phyloP scores from a whole-genome alignment of 495 filamentous ascomycete genomes.

The Daldinia caldariorum region DNA sequence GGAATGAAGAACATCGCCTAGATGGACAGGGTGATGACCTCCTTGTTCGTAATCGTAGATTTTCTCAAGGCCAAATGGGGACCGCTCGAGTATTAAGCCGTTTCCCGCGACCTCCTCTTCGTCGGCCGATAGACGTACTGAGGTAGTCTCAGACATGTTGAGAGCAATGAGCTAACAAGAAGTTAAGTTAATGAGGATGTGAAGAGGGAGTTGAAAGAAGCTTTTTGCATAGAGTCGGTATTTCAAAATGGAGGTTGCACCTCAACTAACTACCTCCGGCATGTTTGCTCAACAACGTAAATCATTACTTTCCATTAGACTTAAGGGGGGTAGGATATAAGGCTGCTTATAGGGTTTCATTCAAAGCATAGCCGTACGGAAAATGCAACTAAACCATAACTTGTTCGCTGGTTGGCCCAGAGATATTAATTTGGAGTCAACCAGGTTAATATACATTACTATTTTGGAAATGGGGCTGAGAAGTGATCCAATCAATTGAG shows the following conservation, averaged over 20 bases:
- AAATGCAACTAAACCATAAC: not conserved
- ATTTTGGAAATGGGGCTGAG: not conserved
- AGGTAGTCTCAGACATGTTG: not conserved
- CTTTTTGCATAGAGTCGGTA: too few relatives aligned
- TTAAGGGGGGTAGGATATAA: not conserved
- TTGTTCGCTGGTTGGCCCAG: not conserved
- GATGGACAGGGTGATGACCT: conserved; percentile 52
- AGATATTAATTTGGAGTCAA: not conserved
- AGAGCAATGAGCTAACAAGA: too few relatives aligned
- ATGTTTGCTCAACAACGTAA: not conserved
- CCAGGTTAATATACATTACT: not conserved
- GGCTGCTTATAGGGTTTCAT: not conserved
- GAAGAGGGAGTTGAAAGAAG: not conserved
- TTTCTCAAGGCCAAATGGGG: conserved; percentile 33
- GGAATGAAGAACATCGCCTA: conserved; percentile 50
- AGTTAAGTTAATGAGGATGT: not conserved
- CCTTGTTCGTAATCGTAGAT: conserved; percentile 45
- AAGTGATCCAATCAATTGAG: not conserved
- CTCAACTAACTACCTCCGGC: too few relatives aligned
- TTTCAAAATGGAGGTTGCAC: too few relatives aligned
- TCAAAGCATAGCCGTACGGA: not conserved
- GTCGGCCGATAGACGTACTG: not conserved
- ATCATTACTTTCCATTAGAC: not conserved
- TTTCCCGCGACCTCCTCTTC: conserved; percentile 1
- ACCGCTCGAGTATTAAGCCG: not conserved